These are phyloP conservation scores for Lactifluus piperatus DNA, from an alignment of 768 basidiomycete species.

Conservation along the genomic window DNA sequence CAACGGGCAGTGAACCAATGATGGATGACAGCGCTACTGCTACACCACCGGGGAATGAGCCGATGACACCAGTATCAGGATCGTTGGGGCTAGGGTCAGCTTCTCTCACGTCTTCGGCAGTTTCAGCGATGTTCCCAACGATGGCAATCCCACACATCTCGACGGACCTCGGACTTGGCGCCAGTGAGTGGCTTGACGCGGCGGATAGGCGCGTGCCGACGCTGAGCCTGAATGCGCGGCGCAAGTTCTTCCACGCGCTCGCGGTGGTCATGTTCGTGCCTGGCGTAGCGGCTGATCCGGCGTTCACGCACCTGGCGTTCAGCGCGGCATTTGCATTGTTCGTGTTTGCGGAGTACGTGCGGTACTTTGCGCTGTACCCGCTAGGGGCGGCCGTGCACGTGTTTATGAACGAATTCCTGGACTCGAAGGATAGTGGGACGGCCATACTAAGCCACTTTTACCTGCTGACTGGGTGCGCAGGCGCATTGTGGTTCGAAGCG, in stretches of 20 bases:
- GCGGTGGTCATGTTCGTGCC: conserved; percentile 97
- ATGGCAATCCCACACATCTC: conserved; percentile 44
- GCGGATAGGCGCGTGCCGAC: conserved; percentile 89
- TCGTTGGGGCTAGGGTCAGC: not conserved
- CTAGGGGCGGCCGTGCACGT: conserved; percentile 89
- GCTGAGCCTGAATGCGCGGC: conserved; percentile 79
- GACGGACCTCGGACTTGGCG: conserved; percentile 36
- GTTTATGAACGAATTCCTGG: conserved; percentile 96
- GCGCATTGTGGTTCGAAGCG: conserved; percentile 93
- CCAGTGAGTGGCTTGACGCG: conserved; percentile 62
- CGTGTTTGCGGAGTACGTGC: conserved; percentile 93
- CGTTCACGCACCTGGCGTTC: conserved; percentile 92
- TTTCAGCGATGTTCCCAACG: conserved; percentile 18
- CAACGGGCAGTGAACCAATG: not conserved
- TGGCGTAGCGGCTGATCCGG: conserved; percentile 88
- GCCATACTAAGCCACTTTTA: conserved; percentile 98
- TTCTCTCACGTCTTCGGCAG: conserved; percentile 8
- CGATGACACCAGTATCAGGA: conserved; percentile 8
- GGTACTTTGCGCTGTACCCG: conserved; percentile 97
- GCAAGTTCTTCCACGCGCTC: conserved; percentile 95
- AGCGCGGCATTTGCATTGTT: conserved; percentile 92
- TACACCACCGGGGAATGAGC: conserved; percentile 5
- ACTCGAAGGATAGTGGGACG: conserved; percentile 89
- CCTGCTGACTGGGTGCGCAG: conserved; percentile 89
- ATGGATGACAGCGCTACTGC: not conserved